A percentile compares a stretch with the other conserved stretches of the same genome.
These are phyloP conservation scores for Cryptococcus amylolentus DNA, from an alignment of 1,284 basidiomycete genomes.

Conservation along the genomic window DNA sequence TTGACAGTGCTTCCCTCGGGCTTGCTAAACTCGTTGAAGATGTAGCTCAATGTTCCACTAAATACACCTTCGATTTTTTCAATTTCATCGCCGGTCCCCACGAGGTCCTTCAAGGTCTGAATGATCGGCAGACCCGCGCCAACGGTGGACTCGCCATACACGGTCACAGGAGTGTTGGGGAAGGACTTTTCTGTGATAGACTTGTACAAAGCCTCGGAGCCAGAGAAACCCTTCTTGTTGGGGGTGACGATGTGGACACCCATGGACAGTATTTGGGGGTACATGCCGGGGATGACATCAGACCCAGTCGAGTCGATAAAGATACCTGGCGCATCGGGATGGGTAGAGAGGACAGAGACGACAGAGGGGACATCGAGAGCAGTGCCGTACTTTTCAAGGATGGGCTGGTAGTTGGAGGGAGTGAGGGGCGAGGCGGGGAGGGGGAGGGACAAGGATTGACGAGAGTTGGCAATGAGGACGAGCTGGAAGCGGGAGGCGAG, in stretches of 20 bases:
- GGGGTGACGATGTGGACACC: constrained; percentile 91
- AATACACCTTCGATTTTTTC: constrained; percentile 57
- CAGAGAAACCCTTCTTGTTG: constrained; percentile 96
- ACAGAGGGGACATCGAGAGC: constrained; percentile 51
- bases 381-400: constrained; percentile 43
- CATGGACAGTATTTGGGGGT: constrained; percentile 73
- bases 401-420: constrained; percentile 48
- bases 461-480: constrained; percentile 74
- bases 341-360: constrained; percentile 46
- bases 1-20: constrained; percentile 47
- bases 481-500: constrained; percentile 63
- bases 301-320: constrained; percentile 94
- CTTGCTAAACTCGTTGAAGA: constrained; percentile 92
- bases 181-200: constrained; percentile 58
- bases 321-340: constrained; percentile 60
- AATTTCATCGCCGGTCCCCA: constrained; percentile 83
- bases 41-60: constrained; percentile 95
- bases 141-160: constrained; percentile 89
- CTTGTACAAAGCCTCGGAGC: constrained; percentile 67
- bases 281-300: constrained; percentile 74
- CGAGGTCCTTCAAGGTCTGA: constrained; percentile 83
- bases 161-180: constrained; percentile 58
- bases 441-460: constrained; percentile 61
- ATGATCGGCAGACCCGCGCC: constrained; percentile 94
- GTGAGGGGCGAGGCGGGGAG: constrained; percentile 45